Conservation (phyloP, 768 basidiomycete genomes). For the Lyophyllum atratum region DNA sequence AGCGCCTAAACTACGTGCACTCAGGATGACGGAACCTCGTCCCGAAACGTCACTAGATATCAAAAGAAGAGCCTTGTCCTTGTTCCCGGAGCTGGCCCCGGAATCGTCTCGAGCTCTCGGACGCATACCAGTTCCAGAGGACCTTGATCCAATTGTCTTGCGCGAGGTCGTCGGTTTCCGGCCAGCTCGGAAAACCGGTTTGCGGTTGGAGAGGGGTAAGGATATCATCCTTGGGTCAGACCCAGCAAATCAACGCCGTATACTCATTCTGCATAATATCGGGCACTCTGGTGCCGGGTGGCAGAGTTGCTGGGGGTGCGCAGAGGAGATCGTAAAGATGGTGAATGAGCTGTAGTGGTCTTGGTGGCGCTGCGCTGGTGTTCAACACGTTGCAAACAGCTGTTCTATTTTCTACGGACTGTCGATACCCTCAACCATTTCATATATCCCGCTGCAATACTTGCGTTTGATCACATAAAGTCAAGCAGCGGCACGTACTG, state of each 20-base stretch:
- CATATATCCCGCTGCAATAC: too few relatives aligned
- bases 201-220: slow-evolving; percentile 13
- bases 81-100: slow-evolving; percentile 12
- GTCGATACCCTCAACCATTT: too few relatives aligned
- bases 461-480: too few relatives aligned
- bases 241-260: not conserved
- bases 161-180: slow-evolving; percentile 16
- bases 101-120: slow-evolving; percentile 1
- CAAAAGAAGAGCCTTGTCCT: slow-evolving; percentile 9
- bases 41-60: slow-evolving; percentile 15
- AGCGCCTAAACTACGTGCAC: not conserved
- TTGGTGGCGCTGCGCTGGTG: too few relatives aligned
- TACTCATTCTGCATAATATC: slow-evolving; percentile 14
- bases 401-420: too few relatives aligned
- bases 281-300: slow-evolving; percentile 18
- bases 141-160: slow-evolving; percentile 12
- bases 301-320: slow-evolving; percentile 20
- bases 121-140: slow-evolving; percentile 8
- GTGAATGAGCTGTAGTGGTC: slow-evolving; percentile 2
- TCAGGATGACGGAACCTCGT: slow-evolving; percentile 12
- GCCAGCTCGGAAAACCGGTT: slow-evolving; percentile 13
- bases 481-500: too few relatives aligned
- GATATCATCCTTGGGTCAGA: not conserved
- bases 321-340: slow-evolving; percentile 11
- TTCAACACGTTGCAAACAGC: too few relatives aligned